Evolutionary conservation across 768 basidiomycete genomes (phyloP), one percentile per base, ranked within the genome.

Genomic region (Suillus spraguei): DNA sequence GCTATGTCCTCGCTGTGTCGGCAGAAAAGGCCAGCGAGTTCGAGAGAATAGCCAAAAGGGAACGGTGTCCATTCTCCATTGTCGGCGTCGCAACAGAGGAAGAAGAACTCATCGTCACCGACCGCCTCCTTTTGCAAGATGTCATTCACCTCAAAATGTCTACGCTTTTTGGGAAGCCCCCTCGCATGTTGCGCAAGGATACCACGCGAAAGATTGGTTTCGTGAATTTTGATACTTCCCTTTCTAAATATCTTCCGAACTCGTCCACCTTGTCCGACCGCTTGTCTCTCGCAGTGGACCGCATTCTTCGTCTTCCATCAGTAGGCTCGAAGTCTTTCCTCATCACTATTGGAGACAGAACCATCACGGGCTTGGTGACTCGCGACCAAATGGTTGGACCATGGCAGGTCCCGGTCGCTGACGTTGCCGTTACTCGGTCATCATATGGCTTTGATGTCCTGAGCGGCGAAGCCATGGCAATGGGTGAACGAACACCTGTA

Each of bases 351-450:
- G 97, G 97, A 32, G 97, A 99, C 71, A 87, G 97, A 52, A 84
- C 90, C 41, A 89, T 99, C 74, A 95, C 96, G 0, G 97, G 97
- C 28, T 87, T 99, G 53, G 94, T 98, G 65, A 87, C 91, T 7
- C 87, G 97, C 60, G 97, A 99, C 73, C 97, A 99, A 77, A 99
- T 99, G 97, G 94, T 98, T 28, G 97, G 97, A 0, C 97, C 96
- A 0, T 99, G 93, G 92, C 97, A 99, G 77, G 92, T 98, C 11
- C 97, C 97, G 42, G 94, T 98, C 8, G 92, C 97, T 22, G 97
- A 99, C 68, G 97, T 97, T 59, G 97, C 97, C 3, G 94, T 98
- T 49, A 99, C 97, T 5, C 89, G 92, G n/a, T 83, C 94, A 0
- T 88, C 95, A 8, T 97, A 97, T 73, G 96, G 97, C 0, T 99